These are phyloP conservation scores for Paxillus ammoniavirescens DNA, from an alignment of 768 basidiomycete species.

Conservation along the genomic window DNA sequence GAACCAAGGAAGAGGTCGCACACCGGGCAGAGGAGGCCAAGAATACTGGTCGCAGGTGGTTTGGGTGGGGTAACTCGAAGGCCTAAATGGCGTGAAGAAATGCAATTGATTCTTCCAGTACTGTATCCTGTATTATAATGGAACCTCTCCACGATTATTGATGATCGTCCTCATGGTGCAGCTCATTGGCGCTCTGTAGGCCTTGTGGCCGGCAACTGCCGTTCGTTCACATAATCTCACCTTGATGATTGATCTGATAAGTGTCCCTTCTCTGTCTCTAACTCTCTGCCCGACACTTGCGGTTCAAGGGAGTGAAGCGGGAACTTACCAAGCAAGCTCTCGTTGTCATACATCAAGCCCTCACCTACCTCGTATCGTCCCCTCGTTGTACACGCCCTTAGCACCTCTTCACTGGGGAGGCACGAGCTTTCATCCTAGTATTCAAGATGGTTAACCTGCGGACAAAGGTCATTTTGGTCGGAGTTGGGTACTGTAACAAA, in stretches of 20 bases:
- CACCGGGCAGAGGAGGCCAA: slow-evolving; percentile 25
- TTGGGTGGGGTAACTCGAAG: slow-evolving; percentile 35
- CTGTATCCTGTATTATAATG: too few relatives aligned
- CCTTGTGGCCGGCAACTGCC: background rate
- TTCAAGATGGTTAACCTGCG: slow-evolving; percentile 16
- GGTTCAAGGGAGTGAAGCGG: background rate
- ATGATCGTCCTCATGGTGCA: too few relatives aligned
- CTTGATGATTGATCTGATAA: background rate
- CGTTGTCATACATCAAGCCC: background rate
- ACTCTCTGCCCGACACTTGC: background rate
- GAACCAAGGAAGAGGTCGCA: slow-evolving; percentile 26
- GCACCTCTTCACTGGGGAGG: background rate
- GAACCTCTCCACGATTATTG: background rate
- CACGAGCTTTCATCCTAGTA: background rate
- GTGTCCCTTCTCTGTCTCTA: background rate
- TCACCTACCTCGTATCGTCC: background rate
- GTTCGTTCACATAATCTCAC: background rate
- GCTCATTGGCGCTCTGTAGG: too few relatives aligned
- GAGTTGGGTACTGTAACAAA: slow-evolving; percentile 46
- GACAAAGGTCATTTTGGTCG: slow-evolving; percentile 40
- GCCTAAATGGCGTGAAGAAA: background rate
- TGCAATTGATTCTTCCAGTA: too few relatives aligned
- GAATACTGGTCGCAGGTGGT: slow-evolving; percentile 34
- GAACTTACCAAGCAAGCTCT: background rate
- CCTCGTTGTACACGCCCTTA: background rate